Evolutionary conservation across 2,329 filamentous ascomycete genomes (phyloP), one percentile per base, ranked within the genome.

Genomic region (Hymenoscyphus infarciens): DNA sequence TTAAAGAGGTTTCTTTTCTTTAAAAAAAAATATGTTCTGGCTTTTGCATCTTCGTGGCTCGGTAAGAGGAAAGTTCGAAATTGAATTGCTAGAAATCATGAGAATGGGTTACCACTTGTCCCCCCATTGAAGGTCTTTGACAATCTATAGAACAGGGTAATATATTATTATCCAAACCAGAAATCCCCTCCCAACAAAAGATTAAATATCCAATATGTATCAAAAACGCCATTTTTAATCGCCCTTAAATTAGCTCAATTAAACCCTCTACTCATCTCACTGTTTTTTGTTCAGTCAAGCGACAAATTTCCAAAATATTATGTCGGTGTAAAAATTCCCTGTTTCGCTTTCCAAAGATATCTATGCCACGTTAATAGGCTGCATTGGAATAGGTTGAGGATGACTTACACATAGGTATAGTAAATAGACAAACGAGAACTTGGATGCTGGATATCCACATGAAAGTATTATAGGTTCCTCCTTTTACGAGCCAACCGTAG

Each of bases 301-400:
- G 38, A 38, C 60, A 60, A 1, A 68, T 57, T 38, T 68, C 67
- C 56, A 95, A 76, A 27, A 94, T 78, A 74, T 95, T 87, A 73
- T 94, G 83, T n/a, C 86, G 82, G 67, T 90, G 81, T 72, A 90
- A 93, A 74, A 89, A 92, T 22, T 85, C 86, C 58, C 91, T 83
- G 66, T 91, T 88, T 62, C 84, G 81, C 78, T 96, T 96, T 8
- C 92, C 91, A 67, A 87, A 89, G 15, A 95, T 76, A 75, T 95
- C 90, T 92, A 67, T 1, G 33, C 29, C 22, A 35, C 5, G 13
- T 27, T 11, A 10, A 5, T 16, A 5, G 31, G 15, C 35, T 33
- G 29, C 22, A 52, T 16, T 38, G 16, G 11, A 5, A 7, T 5
- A 22, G 6, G 4, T 33, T 42, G 16, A 29, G 4, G 27, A 13